These are phyloP conservation scores for Eucalyptus microcorys DNA, from an alignment of 345 rosid species.

Conservation along the genomic window DNA sequence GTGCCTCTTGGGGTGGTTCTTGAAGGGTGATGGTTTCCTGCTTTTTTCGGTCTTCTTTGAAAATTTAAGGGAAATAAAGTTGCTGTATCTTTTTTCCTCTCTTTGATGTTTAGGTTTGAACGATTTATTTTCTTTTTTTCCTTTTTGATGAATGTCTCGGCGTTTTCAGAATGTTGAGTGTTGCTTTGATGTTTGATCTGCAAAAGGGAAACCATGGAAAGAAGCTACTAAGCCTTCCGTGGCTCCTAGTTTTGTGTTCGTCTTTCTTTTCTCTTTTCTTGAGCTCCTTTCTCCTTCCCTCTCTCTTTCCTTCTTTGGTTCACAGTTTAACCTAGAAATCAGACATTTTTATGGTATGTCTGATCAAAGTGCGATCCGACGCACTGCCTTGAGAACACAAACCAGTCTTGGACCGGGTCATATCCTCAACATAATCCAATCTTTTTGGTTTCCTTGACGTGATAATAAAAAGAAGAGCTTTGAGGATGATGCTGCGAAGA, in stretches of 20 bases:
- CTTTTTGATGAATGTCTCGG: conserved; percentile 62
- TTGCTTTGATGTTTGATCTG: conserved; percentile 47
- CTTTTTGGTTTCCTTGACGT: not conserved
- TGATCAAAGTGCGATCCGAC: not conserved
- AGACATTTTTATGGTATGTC: not conserved
- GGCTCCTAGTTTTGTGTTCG: not conserved
- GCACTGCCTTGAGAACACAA: not conserved
- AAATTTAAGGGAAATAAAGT: not conserved
- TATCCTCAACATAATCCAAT: not conserved
- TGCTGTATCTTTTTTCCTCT: not conserved
- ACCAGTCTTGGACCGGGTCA: not conserved
- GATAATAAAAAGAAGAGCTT: not conserved
- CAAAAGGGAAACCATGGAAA: conserved; percentile 20
- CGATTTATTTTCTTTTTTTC: conserved; percentile 13
- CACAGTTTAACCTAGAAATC: not conserved
- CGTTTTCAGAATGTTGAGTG: conserved; percentile 34
- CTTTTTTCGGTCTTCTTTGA: not conserved
- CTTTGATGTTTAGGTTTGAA: not conserved
- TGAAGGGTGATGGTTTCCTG: not conserved
- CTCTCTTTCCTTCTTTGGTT: not conserved
- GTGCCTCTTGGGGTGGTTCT: not conserved
- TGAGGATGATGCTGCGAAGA: not conserved
- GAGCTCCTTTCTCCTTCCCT: not conserved
- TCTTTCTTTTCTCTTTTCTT: not conserved
- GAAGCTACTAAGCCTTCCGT: conserved; percentile 14